Percentiles rank a stretch among this genome's conserved stretches.
Evolutionary conservation across 495 filamentous ascomycete genomes (phyloP).

Genomic region (Staphylotrichum tortipilum): DNA sequence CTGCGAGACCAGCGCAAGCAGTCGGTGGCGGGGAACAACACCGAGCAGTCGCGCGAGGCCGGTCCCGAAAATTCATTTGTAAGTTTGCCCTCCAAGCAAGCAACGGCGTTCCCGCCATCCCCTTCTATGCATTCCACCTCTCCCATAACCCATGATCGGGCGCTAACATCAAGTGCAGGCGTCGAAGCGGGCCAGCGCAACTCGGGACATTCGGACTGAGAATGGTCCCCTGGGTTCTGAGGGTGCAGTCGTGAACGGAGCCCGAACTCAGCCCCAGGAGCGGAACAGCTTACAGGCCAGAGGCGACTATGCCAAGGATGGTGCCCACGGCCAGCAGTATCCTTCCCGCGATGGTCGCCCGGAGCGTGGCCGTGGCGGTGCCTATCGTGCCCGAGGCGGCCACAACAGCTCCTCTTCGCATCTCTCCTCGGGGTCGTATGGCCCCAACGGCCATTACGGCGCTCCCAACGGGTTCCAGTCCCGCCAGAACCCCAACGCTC

Average conservation of each 20-base stretch:
- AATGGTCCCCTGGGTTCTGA: conserved; percentile 13
- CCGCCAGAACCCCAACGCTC: conserved; percentile 17
- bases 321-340: conserved; percentile 17
- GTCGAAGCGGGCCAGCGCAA: conserved; percentile 13
- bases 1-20: conserved; percentile 38
- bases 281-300: conserved; percentile 13
- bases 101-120: not conserved
- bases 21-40: conserved; percentile 16
- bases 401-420: conserved; percentile 15
- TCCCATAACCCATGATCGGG: not conserved
- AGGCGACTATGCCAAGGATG: conserved; percentile 20
- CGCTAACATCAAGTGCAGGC: conserved; percentile 7
- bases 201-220: conserved; percentile 20
- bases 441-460: conserved; percentile 21
- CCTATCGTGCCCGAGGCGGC: conserved; percentile 31
- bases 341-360: conserved; percentile 28
- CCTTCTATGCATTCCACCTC: too few relatives aligned
- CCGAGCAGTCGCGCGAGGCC: conserved; percentile 31
- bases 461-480: conserved; percentile 14
- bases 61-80: conserved; percentile 18
- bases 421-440: conserved; percentile 6
- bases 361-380: conserved; percentile 34
- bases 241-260: not conserved
- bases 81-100: conserved; percentile 9
- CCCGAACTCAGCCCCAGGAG: conserved; percentile 11